These are phyloP conservation scores for Pleurotus cornucopiae DNA, from an alignment of 768 basidiomycete species.

Conservation along the genomic window DNA sequence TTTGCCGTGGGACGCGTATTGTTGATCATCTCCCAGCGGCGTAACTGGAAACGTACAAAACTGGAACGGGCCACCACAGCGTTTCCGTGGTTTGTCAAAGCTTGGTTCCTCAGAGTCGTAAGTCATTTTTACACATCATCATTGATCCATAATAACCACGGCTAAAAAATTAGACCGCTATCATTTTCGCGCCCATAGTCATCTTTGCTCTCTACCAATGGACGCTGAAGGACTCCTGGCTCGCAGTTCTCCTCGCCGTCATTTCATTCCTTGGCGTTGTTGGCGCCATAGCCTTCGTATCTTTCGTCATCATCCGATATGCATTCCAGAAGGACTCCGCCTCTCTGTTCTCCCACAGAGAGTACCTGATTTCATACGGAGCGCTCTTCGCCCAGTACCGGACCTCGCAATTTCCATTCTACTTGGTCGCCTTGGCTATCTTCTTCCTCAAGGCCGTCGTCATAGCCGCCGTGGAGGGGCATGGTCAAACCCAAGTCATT, in stretches of 20 bases:
- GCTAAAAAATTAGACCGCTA: conserved; percentile 42
- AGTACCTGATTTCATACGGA: conserved; percentile 38
- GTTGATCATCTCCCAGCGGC: conserved; percentile 26
- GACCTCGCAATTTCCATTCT: conserved; percentile 63
- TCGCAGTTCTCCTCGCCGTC: conserved; percentile 76
- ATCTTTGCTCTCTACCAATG: conserved; percentile 88
- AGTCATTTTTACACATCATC: conserved; percentile 21
- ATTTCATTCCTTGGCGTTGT: conserved; percentile 54
- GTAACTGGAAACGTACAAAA: neutral
- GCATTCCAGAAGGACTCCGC: conserved; percentile 35
- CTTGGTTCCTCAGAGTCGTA: conserved; percentile 69
- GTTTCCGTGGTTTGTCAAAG: conserved; percentile 44
- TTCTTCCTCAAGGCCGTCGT: conserved; percentile 68
- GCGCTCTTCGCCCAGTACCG: conserved; percentile 70
- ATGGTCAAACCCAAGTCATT: conserved; percentile 67
- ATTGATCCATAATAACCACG: neutral
- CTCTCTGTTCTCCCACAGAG: conserved; percentile 29
- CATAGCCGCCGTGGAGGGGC: conserved; percentile 58
- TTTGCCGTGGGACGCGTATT: conserved; percentile 50
- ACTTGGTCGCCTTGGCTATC: conserved; percentile 50
- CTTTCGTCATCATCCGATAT: conserved; percentile 44
- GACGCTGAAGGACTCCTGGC: conserved; percentile 86
- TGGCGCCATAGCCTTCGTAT: conserved; percentile 43
- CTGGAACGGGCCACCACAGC: conserved; percentile 17
- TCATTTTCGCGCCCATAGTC: conserved; percentile 63